Base-by-base conservation (phyloP, 192 early-diverging fungal genomes). In the Coemansia sp. region DNA sequence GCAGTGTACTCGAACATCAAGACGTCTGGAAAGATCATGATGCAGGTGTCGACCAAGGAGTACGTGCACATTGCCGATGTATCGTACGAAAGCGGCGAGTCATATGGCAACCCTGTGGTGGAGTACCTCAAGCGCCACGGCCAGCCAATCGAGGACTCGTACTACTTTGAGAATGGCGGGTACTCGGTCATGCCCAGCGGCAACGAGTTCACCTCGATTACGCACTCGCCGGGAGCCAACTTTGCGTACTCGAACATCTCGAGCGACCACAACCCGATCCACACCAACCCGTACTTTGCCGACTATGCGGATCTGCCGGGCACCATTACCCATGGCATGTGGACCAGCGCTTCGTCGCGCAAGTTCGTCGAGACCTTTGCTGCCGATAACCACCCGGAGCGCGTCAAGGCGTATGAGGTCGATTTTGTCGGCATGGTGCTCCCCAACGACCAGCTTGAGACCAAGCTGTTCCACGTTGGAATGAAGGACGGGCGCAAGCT, bases 321-420 rank as follows among this genome's bases (percentile, higher is more conserved):
- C 57, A 94, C 94, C 34, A 97, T 97, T 66, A 94, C 94, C 34
- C 95, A 97, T 82, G 95, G 95, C 57, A 97, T 97, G 95, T 97
- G 94, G 94, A 97, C 94, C 53, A 89, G 87, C 66, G 95, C 95
- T 7, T 89, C 93, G 17, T 93, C 94, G 53, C 89, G 95, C 70
- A 93, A 93, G 87, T 95, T 94, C 82, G 93, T 97, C 52, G 95
- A 97, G 76, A 90, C 93, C 57, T 93, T 92, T 70, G 95, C 94
- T 65, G 95, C 95, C 45, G 91, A 95, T 73, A 95, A 95, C 83
- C 84, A 89, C 59, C 93, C 95, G 32, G 87, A 90, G 77, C 90
- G 93, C 56, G 93, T 97, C 60, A 86, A 86, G 46, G 88, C 85
- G 32, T 97, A 95, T 80, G 69, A 87, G 48, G 95, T 93, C 57